Base-by-base conservation (phyloP, 257 asterid genomes). In the Solanum ossicruentum region DNA sequence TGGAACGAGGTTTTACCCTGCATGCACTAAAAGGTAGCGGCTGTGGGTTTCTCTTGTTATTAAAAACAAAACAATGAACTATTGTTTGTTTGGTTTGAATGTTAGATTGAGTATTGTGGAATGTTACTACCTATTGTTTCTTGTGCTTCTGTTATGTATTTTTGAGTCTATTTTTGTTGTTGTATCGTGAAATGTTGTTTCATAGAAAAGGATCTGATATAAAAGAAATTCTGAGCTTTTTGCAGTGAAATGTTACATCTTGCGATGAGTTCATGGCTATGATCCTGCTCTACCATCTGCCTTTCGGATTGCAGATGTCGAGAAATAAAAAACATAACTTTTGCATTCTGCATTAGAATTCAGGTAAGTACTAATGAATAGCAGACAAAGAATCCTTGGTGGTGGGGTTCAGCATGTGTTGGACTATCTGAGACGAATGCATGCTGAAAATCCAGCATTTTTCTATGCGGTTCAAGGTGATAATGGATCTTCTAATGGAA, bases 391-490 rank as follows among this genome's bases (percentile, higher is more conserved):
- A 87, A 88, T 73, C 88, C 85, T 88, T 20, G 90, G 91, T 32
- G 89, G 90, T 2, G 94, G 92, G 89, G 84, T 80, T 86, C 95
- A 91, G 41, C 89, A 88, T 86, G 72, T 95, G 75, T 83, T 90
- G 66, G 96, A 93, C 84, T 93, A 91, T 87, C 89, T 95, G 81
- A 93, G 89, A 86, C 90, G 91, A 84, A 92, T 85, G 91, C 95
- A 89, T 49, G 75, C 93, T 4, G 94, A 89, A 77, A 92, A 86
- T 87, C 97, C 97, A 8, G 78, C 87, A 57, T 95, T 95, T 93
- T 92, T 90, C 85, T 92, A 92, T 81, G 92, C 93, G 36, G 66
- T 86, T 80, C 93, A 94, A 83, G 96, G 89, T 79, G 93, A 91
- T 84, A 86, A 84, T 67, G 94, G 90, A 81, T 88, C 81, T n/a